Conservation (phyloP, 2,329 filamentous ascomycete species). For the Plenodomus lindquistii region DNA sequence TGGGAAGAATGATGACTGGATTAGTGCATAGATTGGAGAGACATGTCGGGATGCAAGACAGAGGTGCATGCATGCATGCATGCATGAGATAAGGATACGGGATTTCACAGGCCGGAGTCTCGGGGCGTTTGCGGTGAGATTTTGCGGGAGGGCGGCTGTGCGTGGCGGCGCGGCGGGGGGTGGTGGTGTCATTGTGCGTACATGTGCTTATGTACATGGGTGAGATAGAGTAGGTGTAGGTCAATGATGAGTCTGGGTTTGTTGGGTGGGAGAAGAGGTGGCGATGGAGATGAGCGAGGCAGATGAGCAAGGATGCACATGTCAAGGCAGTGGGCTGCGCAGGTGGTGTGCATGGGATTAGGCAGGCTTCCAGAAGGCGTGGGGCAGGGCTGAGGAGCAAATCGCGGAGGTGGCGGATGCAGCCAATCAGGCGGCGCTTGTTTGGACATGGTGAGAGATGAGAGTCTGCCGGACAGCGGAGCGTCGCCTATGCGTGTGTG, state of each 20-base stretch:
- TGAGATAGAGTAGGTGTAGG: not conserved
- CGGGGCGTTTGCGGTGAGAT: constrained; percentile 1
- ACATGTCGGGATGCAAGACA: constrained; percentile 21
- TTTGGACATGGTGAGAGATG: constrained; percentile 9
- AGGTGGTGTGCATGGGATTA: not conserved
- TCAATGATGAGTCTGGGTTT: not conserved
- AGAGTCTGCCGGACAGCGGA: not conserved
- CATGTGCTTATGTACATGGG: not conserved
- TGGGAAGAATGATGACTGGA: too few relatives aligned
- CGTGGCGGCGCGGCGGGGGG: not conserved
- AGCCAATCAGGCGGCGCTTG: constrained; percentile 18
- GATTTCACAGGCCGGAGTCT: constrained; percentile 26
- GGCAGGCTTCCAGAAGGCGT: constrained; percentile 11
- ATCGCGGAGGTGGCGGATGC: constrained; percentile 10
- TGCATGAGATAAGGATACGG: constrained; percentile 31
- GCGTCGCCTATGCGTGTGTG: constrained; percentile 6
- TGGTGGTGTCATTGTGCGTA: not conserved
- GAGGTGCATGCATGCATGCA: constrained; percentile 19
- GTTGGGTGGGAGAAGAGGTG: too few relatives aligned
- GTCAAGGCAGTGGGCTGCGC: too few relatives aligned
- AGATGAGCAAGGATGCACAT: not conserved
- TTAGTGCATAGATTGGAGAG: not conserved
- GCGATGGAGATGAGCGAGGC: too few relatives aligned
- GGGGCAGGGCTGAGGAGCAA: constrained; percentile 13
- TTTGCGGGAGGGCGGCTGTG: too few relatives aligned